Evolutionary conservation across 2,329 filamentous ascomycete species (phyloP).

Genomic region (Calonectria hawksworthii): DNA sequence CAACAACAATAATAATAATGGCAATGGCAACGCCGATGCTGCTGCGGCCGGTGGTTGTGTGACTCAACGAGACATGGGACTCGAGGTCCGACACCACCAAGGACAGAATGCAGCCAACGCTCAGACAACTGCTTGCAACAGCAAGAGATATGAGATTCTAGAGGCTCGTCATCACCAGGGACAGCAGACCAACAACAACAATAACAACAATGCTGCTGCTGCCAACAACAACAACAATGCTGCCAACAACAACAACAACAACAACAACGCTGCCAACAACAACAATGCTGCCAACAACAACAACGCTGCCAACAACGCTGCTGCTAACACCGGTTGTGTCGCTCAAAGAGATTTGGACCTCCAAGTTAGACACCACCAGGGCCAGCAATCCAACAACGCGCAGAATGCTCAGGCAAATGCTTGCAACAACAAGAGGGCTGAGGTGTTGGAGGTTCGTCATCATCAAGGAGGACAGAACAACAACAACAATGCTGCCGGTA

Average conservation of each 20-base stretch:
- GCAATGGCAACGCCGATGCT: background rate
- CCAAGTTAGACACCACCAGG: background rate
- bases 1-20: background rate
- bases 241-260: background rate
- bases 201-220: background rate
- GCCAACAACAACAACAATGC: slow-evolving; percentile 19
- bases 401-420: no score
- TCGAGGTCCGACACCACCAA: background rate
- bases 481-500: background rate
- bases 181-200: background rate
- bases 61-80: background rate
- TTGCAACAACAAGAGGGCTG: background rate
- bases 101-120: background rate
- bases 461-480: background rate
- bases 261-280: background rate
- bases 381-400: no score
- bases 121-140: background rate
- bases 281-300: background rate
- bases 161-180: slow-evolving; percentile 20
- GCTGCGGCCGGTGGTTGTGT: background rate
- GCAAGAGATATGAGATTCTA: slow-evolving; percentile 4
- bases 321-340: no score
- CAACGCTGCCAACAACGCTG: no score
- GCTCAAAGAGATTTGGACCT: background rate
- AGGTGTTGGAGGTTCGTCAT: background rate